A percentile compares a stretch with the other conserved stretches of the same genome.
These are phyloP conservation scores for Monilinia laxa DNA, from an alignment of 2,329 filamentous ascomycete species.

Conservation along the genomic window DNA sequence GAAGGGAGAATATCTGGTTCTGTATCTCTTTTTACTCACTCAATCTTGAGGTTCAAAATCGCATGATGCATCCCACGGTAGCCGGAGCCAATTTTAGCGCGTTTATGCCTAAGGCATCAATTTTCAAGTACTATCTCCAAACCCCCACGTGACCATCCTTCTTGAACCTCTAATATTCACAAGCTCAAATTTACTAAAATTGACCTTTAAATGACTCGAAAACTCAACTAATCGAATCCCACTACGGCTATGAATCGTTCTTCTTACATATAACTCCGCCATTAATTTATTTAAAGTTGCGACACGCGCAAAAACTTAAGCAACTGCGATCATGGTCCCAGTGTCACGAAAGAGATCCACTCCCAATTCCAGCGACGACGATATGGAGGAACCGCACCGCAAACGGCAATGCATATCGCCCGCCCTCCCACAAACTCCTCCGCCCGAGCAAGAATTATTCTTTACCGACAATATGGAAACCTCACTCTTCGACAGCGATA, in stretches of 20 bases:
- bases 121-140: neutral
- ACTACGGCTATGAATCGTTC: constrained; percentile 2
- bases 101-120: constrained; percentile 8
- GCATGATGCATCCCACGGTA: constrained; percentile 27
- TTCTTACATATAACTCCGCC: neutral
- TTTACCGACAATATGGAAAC: constrained; percentile 12
- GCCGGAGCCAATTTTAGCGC: constrained; percentile 13
- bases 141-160: constrained; percentile 2
- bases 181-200: neutral
- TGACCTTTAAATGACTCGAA: neutral
- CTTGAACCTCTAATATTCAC: constrained; percentile 9
- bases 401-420: constrained; percentile 35
- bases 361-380: constrained; percentile 35
- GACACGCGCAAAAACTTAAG: neutral
- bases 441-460: constrained; percentile 30
- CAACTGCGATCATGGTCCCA: constrained; percentile 23
- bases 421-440: constrained; percentile 32
- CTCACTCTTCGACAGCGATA: constrained; percentile 37
- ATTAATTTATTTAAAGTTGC: neutral
- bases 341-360: constrained; percentile 35
- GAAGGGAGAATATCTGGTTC: constrained; percentile 34
- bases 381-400: constrained; percentile 31
- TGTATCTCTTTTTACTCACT: constrained; percentile 34
- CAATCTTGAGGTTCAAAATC: constrained; percentile 30
- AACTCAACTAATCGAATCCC: neutral